Base-by-base conservation (phyloP, 129 eudicot genomes). In the Centrapalus pauciflorus region DNA sequence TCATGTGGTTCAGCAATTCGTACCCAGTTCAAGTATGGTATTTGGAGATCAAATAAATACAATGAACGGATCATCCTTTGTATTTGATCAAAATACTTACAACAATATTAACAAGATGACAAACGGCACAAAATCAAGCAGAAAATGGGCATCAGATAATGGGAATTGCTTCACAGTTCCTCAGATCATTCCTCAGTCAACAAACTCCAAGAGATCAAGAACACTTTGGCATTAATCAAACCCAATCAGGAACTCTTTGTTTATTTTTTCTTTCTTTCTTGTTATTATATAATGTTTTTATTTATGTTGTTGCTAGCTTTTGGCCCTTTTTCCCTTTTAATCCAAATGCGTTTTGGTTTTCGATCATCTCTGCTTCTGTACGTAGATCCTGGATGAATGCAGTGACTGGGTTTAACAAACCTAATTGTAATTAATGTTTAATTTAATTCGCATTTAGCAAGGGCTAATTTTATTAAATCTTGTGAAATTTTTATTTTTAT, bases 141-240 rank as follows among this genome's bases (percentile, higher is more conserved):
- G 85, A 68, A 77, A 79, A 30, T 43, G 80, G 72, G 19, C 51
- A 29, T 8, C 82, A 3, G 65, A 33, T 5, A 80, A 76, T 27
- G 90, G 82, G 0, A 82, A 84, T 55, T 85, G 84, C 29, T 87
- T 87, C 67, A 82, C 77, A 16, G 90, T 87, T 64, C 95, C 95
- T 72, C 95, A 87, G 64, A 81, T 87, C 48, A 70, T 25, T 48
- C 81, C 81, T 56, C 33, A 65, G 25, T 45, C 84, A 51, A 59
- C 56, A 3, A 16, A 4, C 16, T n/a, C 54, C 52, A 84, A 84
- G 81, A 80, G 90, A 74, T 52, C 80, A 35, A 84, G 79, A 75
- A 78, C 72, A 50, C 55, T 72, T 5, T 85, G 87, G 77, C 65
- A 78, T 66, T 73, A 46, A 78, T 66, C 69, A 46, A 75, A 38